Conservation (phyloP, 352 stramenopile genomes). For the Albugo candida region DNA sequence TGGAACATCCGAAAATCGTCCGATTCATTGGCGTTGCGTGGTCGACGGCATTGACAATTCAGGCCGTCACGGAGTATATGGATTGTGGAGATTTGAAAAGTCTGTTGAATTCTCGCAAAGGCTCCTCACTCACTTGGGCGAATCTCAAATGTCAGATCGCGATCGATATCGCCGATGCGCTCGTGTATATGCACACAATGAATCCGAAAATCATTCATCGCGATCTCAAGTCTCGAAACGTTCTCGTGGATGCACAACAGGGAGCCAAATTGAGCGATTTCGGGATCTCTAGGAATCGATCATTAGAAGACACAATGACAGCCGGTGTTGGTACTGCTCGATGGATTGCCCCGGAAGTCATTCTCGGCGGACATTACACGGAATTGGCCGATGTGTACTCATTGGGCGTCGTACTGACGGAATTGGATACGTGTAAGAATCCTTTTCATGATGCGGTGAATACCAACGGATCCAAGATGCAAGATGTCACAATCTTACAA, state of each 20-base stretch:
- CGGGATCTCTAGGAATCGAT: slow-evolving; percentile 36
- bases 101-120: slow-evolving; percentile 19
- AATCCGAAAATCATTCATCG: slow-evolving; percentile 45
- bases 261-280: slow-evolving; percentile 53
- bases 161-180: slow-evolving; percentile 38
- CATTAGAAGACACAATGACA: slow-evolving; percentile 40
- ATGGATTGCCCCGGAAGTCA: slow-evolving; percentile 15
- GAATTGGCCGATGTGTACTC: slow-evolving; percentile 12
- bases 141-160: slow-evolving; percentile 50
- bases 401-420: slow-evolving; percentile 23
- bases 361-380: slow-evolving; percentile 5
- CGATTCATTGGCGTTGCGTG: slow-evolving; percentile 48
- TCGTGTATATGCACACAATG: slow-evolving; percentile 53
- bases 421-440: slow-evolving; percentile 42
- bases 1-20: slow-evolving; percentile 50
- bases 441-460: slow-evolving; percentile 41
- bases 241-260: slow-evolving; percentile 33
- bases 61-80: slow-evolving; percentile 48
- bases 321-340: slow-evolving; percentile 8
- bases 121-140: slow-evolving; percentile 24
- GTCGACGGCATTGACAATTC: slow-evolving; percentile 35
- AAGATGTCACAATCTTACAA: slow-evolving; percentile 38
- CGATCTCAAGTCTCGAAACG: slow-evolving; percentile 47
- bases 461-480: slow-evolving; percentile 36
- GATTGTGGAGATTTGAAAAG: slow-evolving; percentile 38